Percentiles rank a stretch among this genome's conserved stretches.
phyloP scores from a whole-genome alignment of 169 alveolate genomes.

The Eimeria maxima region DNA sequence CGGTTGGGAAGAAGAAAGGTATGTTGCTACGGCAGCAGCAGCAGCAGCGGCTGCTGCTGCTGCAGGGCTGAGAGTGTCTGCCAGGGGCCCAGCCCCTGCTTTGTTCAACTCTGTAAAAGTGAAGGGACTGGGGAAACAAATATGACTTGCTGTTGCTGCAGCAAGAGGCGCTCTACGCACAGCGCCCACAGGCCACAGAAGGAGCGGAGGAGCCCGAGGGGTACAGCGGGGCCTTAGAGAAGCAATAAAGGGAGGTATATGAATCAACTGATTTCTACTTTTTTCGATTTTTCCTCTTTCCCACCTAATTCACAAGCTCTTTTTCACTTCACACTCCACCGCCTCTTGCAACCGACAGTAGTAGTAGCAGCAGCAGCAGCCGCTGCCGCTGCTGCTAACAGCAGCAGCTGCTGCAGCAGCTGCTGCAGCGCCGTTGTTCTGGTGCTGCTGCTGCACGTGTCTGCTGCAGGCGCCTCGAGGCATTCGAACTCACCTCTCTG shows the following conservation, averaged over 20 bases:
- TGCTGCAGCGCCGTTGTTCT: background rate
- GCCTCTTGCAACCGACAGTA: conserved; percentile 63
- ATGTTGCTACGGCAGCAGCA: conserved; percentile 35
- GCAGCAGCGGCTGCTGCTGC: conserved; percentile 59
- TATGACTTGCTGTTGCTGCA: conserved; percentile 9
- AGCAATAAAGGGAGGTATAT: background rate
- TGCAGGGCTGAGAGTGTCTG: conserved; percentile 27
- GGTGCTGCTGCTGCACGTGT: conserved; percentile 4
- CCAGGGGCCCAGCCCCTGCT: conserved; percentile 39
- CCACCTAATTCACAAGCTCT: conserved; percentile 17
- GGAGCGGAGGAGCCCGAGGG: background rate
- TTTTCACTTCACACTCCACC: background rate
- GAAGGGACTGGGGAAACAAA: background rate
- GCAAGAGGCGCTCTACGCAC: conserved; percentile 10
- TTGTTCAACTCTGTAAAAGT: background rate
- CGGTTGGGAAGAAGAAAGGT: background rate
- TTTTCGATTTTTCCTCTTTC: background rate
- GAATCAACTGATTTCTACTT: background rate
- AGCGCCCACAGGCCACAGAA: conserved; percentile 39
- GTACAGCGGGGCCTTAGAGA: background rate
- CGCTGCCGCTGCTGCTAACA: conserved; percentile 37
- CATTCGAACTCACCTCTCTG: background rate
- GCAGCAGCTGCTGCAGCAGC: conserved; percentile 50
- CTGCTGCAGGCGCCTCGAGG: background rate
- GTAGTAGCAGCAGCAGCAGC: conserved; percentile 69